Evolutionary conservation across 139 green algal species (phyloP).

Genomic region (Zygnema cylindricum): DNA sequence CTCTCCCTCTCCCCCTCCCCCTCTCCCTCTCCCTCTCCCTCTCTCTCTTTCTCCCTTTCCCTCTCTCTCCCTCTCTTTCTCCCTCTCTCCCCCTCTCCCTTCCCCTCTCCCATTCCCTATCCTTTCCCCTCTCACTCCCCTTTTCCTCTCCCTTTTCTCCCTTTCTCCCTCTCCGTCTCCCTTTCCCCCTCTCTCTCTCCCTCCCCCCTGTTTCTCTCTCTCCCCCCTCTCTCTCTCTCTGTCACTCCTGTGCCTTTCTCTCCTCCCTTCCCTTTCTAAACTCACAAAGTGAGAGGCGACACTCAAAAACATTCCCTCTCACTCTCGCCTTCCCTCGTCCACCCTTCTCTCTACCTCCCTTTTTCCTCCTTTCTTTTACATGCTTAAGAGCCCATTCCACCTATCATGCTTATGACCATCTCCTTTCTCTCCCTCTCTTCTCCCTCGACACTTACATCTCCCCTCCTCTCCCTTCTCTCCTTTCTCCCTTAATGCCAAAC

Average conservation of each 20-base stretch:
- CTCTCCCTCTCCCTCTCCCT: neutral
- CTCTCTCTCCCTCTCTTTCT: neutral
- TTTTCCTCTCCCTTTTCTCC: neutral
- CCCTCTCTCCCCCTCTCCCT: neutral
- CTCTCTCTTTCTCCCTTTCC: neutral
- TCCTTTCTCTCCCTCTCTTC: too few species aligned
- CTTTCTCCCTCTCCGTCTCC: neutral
- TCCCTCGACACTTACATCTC: too few species aligned
- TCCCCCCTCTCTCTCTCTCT: too few species aligned
- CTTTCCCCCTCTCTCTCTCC: too few species aligned
- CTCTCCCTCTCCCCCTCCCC: neutral
- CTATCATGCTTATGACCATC: too few species aligned
- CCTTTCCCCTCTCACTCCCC: neutral
- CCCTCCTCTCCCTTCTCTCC: too few species aligned
- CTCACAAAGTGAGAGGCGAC: neutral
- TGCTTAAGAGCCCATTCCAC: too few species aligned
- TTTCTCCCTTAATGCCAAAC: too few species aligned
- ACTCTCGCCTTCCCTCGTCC: neutral
- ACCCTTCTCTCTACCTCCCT: too few species aligned
- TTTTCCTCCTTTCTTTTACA: too few species aligned
- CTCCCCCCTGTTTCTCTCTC: too few species aligned
- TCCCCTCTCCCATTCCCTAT: neutral
- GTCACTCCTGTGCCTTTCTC: too few species aligned
- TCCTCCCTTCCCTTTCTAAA: neutral
- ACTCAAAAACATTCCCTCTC: neutral